These are phyloP conservation scores for Zygnema circumcarinatum DNA, from an alignment of 139 green algal genomes.

Conservation along the genomic window DNA sequence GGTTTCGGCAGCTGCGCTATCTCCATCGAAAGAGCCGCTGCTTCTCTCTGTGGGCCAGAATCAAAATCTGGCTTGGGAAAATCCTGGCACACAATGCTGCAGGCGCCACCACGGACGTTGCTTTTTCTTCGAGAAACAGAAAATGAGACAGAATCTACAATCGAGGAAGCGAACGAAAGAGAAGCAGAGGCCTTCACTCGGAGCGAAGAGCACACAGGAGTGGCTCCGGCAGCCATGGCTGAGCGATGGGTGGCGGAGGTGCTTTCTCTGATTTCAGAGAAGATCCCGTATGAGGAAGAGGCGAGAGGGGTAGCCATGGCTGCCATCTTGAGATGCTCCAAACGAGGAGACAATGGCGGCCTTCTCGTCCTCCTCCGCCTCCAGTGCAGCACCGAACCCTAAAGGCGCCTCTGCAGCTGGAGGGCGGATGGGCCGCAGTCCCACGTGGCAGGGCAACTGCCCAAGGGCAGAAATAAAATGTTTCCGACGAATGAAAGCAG, in stretches of 20 bases:
- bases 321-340: too few relatives aligned
- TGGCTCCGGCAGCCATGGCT: not conserved
- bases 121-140: not conserved
- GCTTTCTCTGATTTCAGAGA: not conserved
- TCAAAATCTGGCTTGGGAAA: constrained; percentile 61
- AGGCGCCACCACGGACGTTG: too few relatives aligned
- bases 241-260: not conserved
- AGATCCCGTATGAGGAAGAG: not conserved
- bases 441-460: too few relatives aligned
- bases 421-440: too few relatives aligned
- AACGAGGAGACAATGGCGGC: too few relatives aligned
- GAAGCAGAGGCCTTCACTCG: not conserved
- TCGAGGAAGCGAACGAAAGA: not conserved
- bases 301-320: too few relatives aligned
- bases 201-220: not conserved
- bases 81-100: constrained; percentile 33
- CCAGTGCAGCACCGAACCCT: not conserved
- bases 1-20: constrained; percentile 41
- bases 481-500: too few relatives aligned
- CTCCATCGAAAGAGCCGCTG: constrained; percentile 30
- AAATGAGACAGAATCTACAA: not conserved
- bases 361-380: too few relatives aligned
- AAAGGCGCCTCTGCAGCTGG: not conserved
- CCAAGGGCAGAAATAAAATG: too few relatives aligned
- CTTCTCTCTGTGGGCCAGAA: constrained; percentile 44